phyloP scores from a whole-genome alignment of 2,329 filamentous ascomycete genomes.

The Sclerotinia spermophila region DNA sequence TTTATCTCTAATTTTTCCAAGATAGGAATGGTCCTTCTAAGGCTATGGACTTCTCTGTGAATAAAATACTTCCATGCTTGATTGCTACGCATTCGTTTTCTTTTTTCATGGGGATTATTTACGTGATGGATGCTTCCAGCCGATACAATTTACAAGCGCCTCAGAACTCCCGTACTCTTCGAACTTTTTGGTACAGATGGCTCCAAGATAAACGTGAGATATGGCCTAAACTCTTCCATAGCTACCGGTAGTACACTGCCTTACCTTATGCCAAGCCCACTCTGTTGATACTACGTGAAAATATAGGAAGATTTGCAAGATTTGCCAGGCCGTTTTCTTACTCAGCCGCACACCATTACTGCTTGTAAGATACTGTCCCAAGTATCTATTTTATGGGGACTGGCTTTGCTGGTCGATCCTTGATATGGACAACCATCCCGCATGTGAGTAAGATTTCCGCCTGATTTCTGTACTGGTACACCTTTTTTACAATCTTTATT shows the following conservation, averaged over 20 bases:
- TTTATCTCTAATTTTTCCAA: neutral
- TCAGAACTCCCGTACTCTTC: neutral
- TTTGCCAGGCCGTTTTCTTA: neutral
- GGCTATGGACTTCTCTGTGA: neutral
- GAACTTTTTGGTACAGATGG: neutral
- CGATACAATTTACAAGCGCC: neutral
- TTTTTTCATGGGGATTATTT: neutral
- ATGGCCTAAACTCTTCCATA: neutral
- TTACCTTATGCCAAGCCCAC: neutral
- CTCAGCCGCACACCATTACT: constrained; percentile 10
- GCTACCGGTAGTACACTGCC: neutral
- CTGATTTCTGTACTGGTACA: neutral
- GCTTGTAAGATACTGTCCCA: neutral
- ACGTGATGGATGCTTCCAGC: neutral
- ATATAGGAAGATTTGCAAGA: neutral
- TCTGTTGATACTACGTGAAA: neutral
- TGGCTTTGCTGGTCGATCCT: constrained; percentile 7
- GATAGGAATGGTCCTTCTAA: neutral
- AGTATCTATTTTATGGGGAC: constrained; percentile 7
- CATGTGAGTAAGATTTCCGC: constrained; percentile 14
- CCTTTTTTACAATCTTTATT: neutral
- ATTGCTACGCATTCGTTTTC: neutral
- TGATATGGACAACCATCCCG: constrained; percentile 10
- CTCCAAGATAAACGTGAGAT: neutral
- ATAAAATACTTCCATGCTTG: neutral